Conservation (phyloP, 2,329 filamentous ascomycete genomes). For the Akanthomyces uredinophilus region DNA sequence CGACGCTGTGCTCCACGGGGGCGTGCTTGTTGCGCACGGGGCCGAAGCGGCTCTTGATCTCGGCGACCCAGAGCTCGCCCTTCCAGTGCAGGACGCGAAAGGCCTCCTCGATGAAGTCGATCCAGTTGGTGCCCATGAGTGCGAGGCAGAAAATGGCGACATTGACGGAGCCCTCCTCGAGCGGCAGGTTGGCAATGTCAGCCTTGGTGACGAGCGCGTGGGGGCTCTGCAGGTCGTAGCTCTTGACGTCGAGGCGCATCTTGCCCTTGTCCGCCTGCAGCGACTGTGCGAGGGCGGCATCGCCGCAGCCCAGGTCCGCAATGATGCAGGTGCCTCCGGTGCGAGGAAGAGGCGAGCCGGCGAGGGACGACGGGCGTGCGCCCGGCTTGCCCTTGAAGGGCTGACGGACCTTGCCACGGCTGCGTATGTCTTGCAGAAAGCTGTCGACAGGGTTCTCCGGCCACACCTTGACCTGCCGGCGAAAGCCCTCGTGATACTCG, state of each 20-base stretch:
- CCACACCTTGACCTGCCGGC: conserved; percentile 92
- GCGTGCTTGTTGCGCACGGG: conserved; percentile 34
- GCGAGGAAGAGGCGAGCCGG: conserved; percentile 57
- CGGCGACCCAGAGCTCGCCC: conserved; percentile 93
- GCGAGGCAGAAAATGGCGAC: conserved; percentile 93
- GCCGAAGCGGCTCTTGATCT: conserved; percentile 88
- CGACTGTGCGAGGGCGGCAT: conserved; percentile 71
- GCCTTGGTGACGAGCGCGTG: conserved; percentile 75
- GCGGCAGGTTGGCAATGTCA: conserved; percentile 79
- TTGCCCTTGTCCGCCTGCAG: conserved; percentile 60
- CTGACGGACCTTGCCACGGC: conserved; percentile 53
- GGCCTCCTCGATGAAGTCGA: conserved; percentile 92
- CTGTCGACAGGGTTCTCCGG: conserved; percentile 91
- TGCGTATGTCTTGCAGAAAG: conserved; percentile 68
- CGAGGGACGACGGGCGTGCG: conserved; percentile 23
- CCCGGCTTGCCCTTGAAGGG: conserved; percentile 27
- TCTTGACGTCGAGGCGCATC: conserved; percentile 69
- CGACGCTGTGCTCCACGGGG: conserved; percentile 64
- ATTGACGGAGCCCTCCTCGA: conserved; percentile 70
- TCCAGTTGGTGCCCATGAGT: conserved; percentile 98
- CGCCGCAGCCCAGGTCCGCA: conserved; percentile 89
- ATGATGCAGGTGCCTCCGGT: conserved; percentile 70
- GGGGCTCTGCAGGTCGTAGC: conserved; percentile 80
- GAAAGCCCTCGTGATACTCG: conserved; percentile 95
- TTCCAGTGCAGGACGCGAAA: conserved; percentile 88